Evolutionary conservation across 352 stramenopile genomes (phyloP).

Genomic region (Plasmopara muralis): DNA sequence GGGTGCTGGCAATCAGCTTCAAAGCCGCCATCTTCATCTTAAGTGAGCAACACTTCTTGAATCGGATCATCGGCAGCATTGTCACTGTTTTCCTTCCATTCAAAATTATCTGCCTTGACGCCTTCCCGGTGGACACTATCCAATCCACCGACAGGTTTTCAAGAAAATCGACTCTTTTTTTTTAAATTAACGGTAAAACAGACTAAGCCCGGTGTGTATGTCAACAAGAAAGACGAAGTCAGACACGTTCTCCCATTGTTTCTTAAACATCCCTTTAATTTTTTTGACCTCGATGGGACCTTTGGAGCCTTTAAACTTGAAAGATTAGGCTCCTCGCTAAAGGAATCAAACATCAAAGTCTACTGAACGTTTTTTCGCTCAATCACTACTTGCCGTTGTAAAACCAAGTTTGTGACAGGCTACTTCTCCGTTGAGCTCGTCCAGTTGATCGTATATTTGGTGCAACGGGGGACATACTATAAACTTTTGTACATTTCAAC

Average conservation of each 20-base stretch:
- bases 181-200: slow-evolving; percentile 82
- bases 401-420: slow-evolving; percentile 49
- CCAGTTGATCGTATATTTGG: slow-evolving; percentile 68
- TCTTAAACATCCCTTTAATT: slow-evolving; percentile 40
- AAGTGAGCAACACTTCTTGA: slow-evolving; percentile 22
- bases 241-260: slow-evolving; percentile 42
- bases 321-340: slow-evolving; percentile 41
- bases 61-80: slow-evolving; percentile 18
- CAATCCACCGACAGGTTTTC: slow-evolving; percentile 16
- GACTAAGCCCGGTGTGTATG: slow-evolving; percentile 53
- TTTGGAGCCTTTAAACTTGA: slow-evolving; percentile 38
- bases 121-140: slow-evolving; percentile 12
- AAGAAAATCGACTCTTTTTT: slow-evolving; percentile 62
- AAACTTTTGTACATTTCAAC: slow-evolving; percentile 45
- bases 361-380: slow-evolving; percentile 16
- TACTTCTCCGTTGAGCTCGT: slow-evolving; percentile 51
- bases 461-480: slow-evolving; percentile 54
- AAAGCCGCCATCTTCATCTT: slow-evolving; percentile 37
- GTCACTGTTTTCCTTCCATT: slow-evolving; percentile 13
- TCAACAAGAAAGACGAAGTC: slow-evolving; percentile 76
- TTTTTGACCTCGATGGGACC: slow-evolving; percentile 18
- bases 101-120: slow-evolving; percentile 5
- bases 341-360: slow-evolving; percentile 32
- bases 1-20: slow-evolving; percentile 44
- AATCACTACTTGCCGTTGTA: slow-evolving; percentile 21